phyloP scores from a whole-genome alignment of 2,329 filamentous ascomycete species.

The Didymella glomerata region DNA sequence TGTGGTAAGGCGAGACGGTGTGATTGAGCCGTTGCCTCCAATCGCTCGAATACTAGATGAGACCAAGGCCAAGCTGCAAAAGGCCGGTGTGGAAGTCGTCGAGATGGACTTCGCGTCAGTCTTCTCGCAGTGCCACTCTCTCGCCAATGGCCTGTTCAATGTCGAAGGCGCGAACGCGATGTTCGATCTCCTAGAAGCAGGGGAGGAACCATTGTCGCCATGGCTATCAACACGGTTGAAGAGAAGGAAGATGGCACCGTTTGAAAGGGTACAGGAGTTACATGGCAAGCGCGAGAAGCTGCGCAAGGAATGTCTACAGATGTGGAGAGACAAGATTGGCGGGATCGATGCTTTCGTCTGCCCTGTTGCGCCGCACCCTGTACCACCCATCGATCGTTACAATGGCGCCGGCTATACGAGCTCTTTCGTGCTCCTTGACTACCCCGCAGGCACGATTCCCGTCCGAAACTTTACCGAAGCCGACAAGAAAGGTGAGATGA shows the following conservation, averaged over 20 bases:
- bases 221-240: constrained; percentile 65
- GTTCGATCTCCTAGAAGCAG: constrained; percentile 65
- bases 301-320: constrained; percentile 63
- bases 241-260: constrained; percentile 57
- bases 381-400: constrained; percentile 68
- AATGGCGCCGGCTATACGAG: constrained; percentile 70
- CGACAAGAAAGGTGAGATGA: constrained; percentile 62
- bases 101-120: constrained; percentile 63
- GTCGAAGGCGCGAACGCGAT: constrained; percentile 65
- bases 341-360: constrained; percentile 69
- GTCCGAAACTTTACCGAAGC: constrained; percentile 59
- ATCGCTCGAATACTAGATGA: constrained; percentile 58
- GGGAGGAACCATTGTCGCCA: constrained; percentile 65
- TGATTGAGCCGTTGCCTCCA: constrained; percentile 62
- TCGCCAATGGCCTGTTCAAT: constrained; percentile 66
- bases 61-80: constrained; percentile 47
- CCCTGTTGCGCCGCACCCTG: constrained; percentile 70
- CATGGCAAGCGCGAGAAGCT: constrained; percentile 63
- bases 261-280: constrained; percentile 61
- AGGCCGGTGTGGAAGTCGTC: constrained; percentile 62
- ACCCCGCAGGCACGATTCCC: constrained; percentile 66
- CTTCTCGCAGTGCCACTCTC: constrained; percentile 63
- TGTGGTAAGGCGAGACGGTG: constrained; percentile 59
- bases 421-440: constrained; percentile 69
- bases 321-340: constrained; percentile 61